Evolutionary conservation across 345 rosid genomes (phyloP).

Genomic region (Passiflora organensis): DNA sequence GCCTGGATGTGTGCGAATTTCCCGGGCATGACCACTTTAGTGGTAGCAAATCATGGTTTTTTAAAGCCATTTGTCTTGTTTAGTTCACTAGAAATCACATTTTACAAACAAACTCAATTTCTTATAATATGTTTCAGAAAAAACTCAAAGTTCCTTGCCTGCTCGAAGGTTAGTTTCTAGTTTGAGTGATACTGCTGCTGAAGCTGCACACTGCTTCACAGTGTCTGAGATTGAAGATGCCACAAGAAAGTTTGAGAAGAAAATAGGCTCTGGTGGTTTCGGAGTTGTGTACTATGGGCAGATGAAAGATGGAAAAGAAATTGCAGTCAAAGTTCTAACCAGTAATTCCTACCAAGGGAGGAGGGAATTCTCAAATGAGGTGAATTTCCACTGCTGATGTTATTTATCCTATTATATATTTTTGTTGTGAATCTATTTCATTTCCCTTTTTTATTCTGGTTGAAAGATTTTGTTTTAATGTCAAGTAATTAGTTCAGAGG

Average conservation of each 20-base stretch:
- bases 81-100: too few relatives aligned
- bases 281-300: conserved; percentile 88
- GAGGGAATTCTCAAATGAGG: conserved; percentile 95
- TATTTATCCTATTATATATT: not conserved
- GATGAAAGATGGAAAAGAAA: conserved; percentile 83
- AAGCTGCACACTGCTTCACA: conserved; percentile 81
- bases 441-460: too few relatives aligned
- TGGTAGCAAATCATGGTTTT: too few relatives aligned
- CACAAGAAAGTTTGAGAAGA: conserved; percentile 68
- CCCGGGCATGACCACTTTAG: too few relatives aligned
- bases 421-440: not conserved
- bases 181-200: conserved; percentile 58
- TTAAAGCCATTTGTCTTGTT: too few relatives aligned
- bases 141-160: conserved; percentile 35
- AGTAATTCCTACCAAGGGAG: conserved; percentile 89
- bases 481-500: too few relatives aligned
- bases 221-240: conserved; percentile 71
- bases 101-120: conserved; percentile 13
- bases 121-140: conserved; percentile 32
- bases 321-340: conserved; percentile 79
- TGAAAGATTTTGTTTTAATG: too few relatives aligned
- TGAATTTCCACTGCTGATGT: conserved; percentile 16
- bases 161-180: conserved; percentile 51
- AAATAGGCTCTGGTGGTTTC: conserved; percentile 96
- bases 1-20: conserved; percentile 1